Evolutionary conservation across 371 early-diverging fungal species (phyloP).

Genomic region (Thermomucor indicae-seudaticae): DNA sequence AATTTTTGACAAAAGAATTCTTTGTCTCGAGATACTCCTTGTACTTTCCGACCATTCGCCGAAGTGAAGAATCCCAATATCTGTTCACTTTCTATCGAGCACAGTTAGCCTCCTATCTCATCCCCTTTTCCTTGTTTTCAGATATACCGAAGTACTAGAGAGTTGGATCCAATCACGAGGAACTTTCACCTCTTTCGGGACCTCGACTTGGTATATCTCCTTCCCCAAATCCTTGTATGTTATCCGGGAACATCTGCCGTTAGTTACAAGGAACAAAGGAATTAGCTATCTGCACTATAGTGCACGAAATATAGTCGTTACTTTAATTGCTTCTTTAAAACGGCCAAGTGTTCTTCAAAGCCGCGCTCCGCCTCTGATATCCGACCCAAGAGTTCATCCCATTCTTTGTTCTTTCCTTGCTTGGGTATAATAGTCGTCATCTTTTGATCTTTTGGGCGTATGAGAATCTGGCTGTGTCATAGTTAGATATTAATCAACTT

Average conservation of each 20-base stretch:
- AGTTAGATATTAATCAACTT: too few species aligned
- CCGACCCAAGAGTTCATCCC: slow-evolving; percentile 58
- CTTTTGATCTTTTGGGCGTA: slow-evolving; percentile 34
- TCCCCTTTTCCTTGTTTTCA: background rate
- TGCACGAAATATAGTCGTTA: slow-evolving; percentile 17
- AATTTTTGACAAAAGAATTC: slow-evolving; percentile 59
- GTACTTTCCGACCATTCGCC: slow-evolving; percentile 62
- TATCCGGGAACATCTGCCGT: slow-evolving; percentile 41
- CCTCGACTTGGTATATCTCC: slow-evolving; percentile 94
- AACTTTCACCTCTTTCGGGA: slow-evolving; percentile 72
- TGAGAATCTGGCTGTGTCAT: too few species aligned
- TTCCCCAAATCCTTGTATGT: slow-evolving; percentile 90
- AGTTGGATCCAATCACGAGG: slow-evolving; percentile 78
- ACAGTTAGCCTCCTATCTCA: background rate
- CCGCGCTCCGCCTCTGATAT: slow-evolving; percentile 56
- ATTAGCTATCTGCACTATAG: background rate
- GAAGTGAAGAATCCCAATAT: slow-evolving; percentile 80
- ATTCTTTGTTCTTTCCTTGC: slow-evolving; percentile 72
- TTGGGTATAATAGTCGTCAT: slow-evolving; percentile 63
- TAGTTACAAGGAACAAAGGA: background rate
- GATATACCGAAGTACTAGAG: slow-evolving; percentile 71
- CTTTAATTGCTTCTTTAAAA: slow-evolving; percentile 58
- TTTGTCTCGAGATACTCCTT: slow-evolving; percentile 86
- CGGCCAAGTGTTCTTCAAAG: slow-evolving; percentile 65
- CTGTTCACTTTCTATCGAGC: slow-evolving; percentile 68